Conservation (phyloP, 2,329 filamentous ascomycete species). For the Dichotomopilus funicola region DNA sequence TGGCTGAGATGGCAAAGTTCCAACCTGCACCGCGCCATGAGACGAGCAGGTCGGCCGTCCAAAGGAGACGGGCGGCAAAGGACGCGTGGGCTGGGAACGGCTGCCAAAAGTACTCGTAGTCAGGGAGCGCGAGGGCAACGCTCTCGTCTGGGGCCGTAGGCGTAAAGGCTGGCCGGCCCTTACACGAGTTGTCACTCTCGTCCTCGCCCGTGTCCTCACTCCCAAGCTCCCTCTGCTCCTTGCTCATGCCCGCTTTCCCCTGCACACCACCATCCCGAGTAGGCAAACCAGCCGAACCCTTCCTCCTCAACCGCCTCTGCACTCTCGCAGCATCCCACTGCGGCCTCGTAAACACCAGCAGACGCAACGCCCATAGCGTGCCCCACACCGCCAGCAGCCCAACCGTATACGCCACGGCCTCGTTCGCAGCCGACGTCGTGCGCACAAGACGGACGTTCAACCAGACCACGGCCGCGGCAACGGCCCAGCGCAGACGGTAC, state of each 20-base stretch:
- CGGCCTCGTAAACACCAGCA: conserved; percentile 48
- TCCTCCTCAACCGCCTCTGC: conserved; percentile 27
- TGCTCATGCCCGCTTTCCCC: background rate
- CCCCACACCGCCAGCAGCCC: conserved; percentile 48
- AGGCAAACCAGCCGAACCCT: no score
- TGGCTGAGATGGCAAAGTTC: conserved; percentile 22
- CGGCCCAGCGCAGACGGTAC: conserved; percentile 43
- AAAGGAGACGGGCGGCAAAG: conserved; percentile 45
- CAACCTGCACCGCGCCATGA: conserved; percentile 50
- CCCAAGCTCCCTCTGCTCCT: background rate
- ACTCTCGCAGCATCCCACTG: conserved; percentile 52
- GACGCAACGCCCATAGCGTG: conserved; percentile 41
- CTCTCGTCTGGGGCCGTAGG: conserved; percentile 21
- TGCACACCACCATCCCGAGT: no score
- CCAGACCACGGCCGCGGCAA: conserved; percentile 38
- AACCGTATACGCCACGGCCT: conserved; percentile 43
- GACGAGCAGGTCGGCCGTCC: conserved; percentile 49
- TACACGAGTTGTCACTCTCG: background rate
- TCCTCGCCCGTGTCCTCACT: no score
- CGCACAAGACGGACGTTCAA: conserved; percentile 42
- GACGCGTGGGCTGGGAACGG: conserved; percentile 46
- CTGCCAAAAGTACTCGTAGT: conserved; percentile 54
- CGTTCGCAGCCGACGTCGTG: conserved; percentile 42
- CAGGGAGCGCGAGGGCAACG: conserved; percentile 22
- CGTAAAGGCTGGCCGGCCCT: no score